These are phyloP conservation scores for Knoxia roxburghii DNA, from an alignment of 257 asterid species.

Conservation along the genomic window DNA sequence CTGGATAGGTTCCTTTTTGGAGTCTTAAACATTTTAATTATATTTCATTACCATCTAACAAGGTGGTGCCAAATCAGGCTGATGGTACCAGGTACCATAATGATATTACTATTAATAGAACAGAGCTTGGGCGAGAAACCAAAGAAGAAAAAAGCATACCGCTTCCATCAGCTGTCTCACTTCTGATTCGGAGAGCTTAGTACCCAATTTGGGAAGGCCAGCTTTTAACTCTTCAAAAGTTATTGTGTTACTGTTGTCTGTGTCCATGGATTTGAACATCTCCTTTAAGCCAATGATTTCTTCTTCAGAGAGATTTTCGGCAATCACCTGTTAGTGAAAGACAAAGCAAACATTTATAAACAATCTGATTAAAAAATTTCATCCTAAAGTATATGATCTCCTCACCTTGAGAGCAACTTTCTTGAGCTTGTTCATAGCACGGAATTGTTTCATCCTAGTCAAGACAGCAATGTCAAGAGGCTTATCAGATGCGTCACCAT, in stretches of 20 bases:
- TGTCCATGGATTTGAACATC: constrained; percentile 92
- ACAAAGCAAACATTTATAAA: background rate
- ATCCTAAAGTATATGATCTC: background rate
- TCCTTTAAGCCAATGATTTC: constrained; percentile 96
- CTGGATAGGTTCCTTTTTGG: background rate
- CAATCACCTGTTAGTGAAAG: constrained; percentile 58
- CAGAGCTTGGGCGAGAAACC: background rate
- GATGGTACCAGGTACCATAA: background rate
- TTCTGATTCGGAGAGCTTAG: constrained; percentile 91
- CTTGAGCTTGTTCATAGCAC: constrained; percentile 96
- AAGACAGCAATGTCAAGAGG: constrained; percentile 88
- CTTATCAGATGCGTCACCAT: constrained; percentile 89
- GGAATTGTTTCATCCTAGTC: constrained; percentile 90
- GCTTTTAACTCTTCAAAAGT: constrained; percentile 90
- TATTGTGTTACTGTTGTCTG: constrained; percentile 86
- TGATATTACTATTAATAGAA: background rate
- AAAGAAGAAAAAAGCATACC: constrained; percentile 29
- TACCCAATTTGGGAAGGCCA: constrained; percentile 86
- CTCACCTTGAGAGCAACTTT: constrained; percentile 90
- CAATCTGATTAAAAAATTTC: constrained; percentile 6
- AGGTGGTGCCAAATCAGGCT: background rate
- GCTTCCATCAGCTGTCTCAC: constrained; percentile 95
- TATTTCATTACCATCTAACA: background rate
- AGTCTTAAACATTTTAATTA: background rate
- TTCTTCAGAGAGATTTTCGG: constrained; percentile 90